These are phyloP conservation scores for Paramecium bursaria DNA, from an alignment of 73 alveolate species.

Conservation along the genomic window DNA sequence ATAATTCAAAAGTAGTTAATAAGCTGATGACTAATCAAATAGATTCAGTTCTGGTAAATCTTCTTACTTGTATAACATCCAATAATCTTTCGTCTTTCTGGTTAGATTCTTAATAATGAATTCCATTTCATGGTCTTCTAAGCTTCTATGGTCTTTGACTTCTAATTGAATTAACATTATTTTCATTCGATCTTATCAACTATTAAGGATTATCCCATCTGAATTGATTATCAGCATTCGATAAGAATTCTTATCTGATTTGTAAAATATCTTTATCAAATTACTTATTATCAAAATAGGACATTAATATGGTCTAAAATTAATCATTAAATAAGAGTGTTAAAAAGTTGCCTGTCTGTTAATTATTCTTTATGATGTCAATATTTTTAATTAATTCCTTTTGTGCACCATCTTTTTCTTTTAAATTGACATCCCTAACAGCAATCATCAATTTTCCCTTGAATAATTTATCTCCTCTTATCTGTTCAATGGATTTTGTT, in stretches of 20 bases:
- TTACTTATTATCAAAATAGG: neutral
- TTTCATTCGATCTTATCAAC: constrained; percentile 19
- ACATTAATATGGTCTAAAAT: neutral
- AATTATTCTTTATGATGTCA: neutral
- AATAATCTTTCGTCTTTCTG: too few species aligned
- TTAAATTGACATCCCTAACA: neutral
- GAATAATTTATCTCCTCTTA: constrained; percentile 24
- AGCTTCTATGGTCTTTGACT: constrained; percentile 9
- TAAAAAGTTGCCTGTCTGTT: neutral
- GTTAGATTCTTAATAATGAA: too few species aligned
- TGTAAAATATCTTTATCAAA: constrained; percentile 31
- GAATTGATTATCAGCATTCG: neutral
- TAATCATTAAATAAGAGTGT: neutral
- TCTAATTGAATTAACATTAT: constrained; percentile 1
- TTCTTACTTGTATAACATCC: too few species aligned
- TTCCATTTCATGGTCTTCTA: constrained; percentile 22
- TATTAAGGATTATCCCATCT: constrained; percentile 24
- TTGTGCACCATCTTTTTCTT: neutral
- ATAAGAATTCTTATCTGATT: neutral
- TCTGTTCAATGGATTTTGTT: neutral
- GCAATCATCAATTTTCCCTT: constrained; percentile 25
- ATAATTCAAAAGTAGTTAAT: too few species aligned
- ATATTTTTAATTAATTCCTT: constrained; percentile 15
- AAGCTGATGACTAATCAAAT: too few species aligned
- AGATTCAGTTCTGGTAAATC: too few species aligned